Evolutionary conservation across 345 rosid species (phyloP).

Genomic region (Kernera saxatilis): DNA sequence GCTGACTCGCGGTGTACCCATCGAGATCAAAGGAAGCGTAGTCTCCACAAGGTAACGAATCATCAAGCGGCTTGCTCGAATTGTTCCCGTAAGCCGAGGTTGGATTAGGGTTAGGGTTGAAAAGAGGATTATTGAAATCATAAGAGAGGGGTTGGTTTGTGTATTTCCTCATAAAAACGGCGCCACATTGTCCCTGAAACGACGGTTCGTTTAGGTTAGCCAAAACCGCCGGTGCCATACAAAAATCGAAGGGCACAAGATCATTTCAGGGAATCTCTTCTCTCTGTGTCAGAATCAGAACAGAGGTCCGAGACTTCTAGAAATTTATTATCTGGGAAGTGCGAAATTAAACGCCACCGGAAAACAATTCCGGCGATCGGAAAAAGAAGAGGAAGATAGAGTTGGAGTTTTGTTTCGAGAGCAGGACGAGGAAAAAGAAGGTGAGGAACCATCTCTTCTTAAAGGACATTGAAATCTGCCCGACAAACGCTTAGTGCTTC

Average conservation of each 20-base stretch:
- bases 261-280: conserved; percentile 16
- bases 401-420: not conserved
- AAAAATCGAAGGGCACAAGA: not conserved
- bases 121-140: not conserved
- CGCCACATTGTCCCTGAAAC: conserved; percentile 24
- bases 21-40: conserved; percentile 63
- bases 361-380: conserved; percentile 28
- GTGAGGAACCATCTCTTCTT: conserved; percentile 28
- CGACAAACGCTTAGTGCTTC: not conserved
- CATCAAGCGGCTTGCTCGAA: conserved; percentile 28
- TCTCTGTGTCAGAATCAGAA: not conserved
- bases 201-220: conserved; percentile 24
- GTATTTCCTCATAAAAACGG: conserved; percentile 31
- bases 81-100: conserved; percentile 37
- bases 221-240: conserved; percentile 35
- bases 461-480: conserved; percentile 29
- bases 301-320: not conserved
- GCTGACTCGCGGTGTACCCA: conserved; percentile 41
- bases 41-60: conserved; percentile 35
- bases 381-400: not conserved
- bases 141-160: conserved; percentile 20
- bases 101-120: conserved; percentile 52
- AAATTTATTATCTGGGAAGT: not conserved
- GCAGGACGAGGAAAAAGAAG: conserved; percentile 19
- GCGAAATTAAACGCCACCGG: conserved; percentile 3